Base-by-base conservation (phyloP, 2,329 filamentous ascomycete genomes). In the Hypoxylon rubiginosum region DNA sequence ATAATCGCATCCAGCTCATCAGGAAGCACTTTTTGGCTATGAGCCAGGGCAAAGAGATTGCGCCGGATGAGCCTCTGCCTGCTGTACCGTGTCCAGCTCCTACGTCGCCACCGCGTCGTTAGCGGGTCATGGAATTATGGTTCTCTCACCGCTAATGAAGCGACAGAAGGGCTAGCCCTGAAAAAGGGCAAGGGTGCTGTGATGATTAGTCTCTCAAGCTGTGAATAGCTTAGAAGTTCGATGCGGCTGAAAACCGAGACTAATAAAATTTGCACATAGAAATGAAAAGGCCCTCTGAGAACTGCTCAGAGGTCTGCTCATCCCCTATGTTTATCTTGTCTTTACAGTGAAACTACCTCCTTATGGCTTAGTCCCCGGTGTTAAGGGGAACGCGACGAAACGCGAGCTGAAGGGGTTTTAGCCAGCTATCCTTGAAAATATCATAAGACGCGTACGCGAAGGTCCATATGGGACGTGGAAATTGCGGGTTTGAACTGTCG, bases 11-110 rank as follows among this genome's bases (percentile, higher is more conserved):
- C 30, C 72, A 77, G 64, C 76, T 81, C n/a, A 79, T 83, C 26
- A 72, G 81, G 28, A 76, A 83, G 71, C 82, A 84, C 68, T 80
- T 82, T 57, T 69, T 82, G 34, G 76, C 76, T 21, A 80, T 82
- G 79, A 80, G 78, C 66, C 69, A 76, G 58, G 76, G 75, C 10
- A 60, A 71, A 54, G 72, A 75, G 2, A 77, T 82, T 19, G 66
- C 71, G 5, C 67, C 76, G 5, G 72, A 78, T 58, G 75, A 71
- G 13, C 73, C 78, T 50, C 69, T 83, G 34, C 81, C 82, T 2
- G 65, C 67, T 30, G 80, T 83, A 28, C 70, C 80, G 10, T 83
- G 81, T 61, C 80, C 80, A 26, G 73, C 76, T 48, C 71, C 70
- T 15, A 64, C 52, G 17, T 61, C 62, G 11, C 65, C 62, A 6